Conservation (phyloP, 176 grass and related monocot species). For the Dendrocalamus sinicus region DNA sequence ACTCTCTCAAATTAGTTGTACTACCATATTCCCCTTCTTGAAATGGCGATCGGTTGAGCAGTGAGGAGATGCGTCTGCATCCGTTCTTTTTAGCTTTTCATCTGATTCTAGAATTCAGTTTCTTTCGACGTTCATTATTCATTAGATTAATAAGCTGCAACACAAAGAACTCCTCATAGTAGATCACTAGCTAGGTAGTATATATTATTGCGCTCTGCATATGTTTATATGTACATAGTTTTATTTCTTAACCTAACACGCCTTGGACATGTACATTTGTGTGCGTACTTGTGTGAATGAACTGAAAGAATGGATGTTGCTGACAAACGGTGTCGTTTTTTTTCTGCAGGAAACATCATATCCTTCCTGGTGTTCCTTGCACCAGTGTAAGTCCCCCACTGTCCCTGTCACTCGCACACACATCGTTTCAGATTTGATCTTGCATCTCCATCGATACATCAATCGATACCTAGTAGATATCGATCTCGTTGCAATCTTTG, state of each 20-base stretch:
- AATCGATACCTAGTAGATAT: background rate
- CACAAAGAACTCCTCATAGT: too few species aligned
- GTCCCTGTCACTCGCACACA: background rate
- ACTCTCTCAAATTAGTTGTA: background rate
- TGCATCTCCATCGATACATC: background rate
- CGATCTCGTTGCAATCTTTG: background rate
- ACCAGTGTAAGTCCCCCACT: conserved; percentile 64
- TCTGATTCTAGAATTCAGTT: too few species aligned
- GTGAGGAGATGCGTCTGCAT: background rate
- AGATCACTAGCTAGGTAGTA: background rate
- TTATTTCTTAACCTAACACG: background rate
- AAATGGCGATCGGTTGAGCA: conserved; percentile 54
- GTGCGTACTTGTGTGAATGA: background rate
- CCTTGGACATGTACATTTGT: background rate
- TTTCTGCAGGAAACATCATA: conserved; percentile 76
- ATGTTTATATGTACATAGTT: background rate
- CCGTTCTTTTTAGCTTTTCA: too few species aligned
- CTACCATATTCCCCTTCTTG: conserved; percentile 22
- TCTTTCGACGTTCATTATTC: too few species aligned
- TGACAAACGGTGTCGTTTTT: background rate
- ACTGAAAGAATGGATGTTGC: background rate
- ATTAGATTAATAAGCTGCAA: too few species aligned
- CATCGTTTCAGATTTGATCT: background rate
- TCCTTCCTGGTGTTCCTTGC: conserved; percentile 88
- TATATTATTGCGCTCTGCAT: too few species aligned